Evolutionary conservation across 148 eudicot genomes (phyloP), one percentile per base, ranked within the genome.

Genomic region (Camellia lanceoleosa): DNA sequence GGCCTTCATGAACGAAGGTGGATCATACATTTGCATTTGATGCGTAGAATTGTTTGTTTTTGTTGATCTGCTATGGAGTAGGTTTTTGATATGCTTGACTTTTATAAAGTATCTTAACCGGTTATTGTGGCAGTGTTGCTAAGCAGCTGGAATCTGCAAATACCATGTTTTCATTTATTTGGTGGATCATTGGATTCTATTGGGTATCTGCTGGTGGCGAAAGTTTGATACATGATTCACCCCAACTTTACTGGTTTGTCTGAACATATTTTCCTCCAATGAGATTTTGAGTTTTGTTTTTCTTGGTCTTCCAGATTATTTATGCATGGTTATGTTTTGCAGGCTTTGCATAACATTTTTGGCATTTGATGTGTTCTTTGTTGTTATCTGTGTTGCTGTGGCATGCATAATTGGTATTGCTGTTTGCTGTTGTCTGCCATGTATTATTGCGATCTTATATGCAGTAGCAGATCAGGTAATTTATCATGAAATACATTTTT

Each of bases 101-200:
- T 56, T 14, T 52, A 3, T 30, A 41, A 19, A 46, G 38, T 30
- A 30, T 30, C 38, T 30, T 30, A 68, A 46, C 20, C 63, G 15
- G 78, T 69, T 80, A 18, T 23, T 72, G 52, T 82, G 75, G 78
- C 90, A 93, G 99, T 70, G 88, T 90, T 73, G 94, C 97, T 75
- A 97, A 91, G 85, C 94, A 94, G 84, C 84, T 94, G 86, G 99
- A 97, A 76, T 91, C 98, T 56, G 95, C 95, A 67, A 94, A 92
- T 80, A 90, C 98, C 1, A 94, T 92, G 95, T 91, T 92, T 84
- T 92, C 99, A 1, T 97, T 97, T 80, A 94, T 97, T 84, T 97
- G 99, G 99, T 97, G 99, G 99, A 94, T 94, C 73, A 86, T 92
- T 83, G 99, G 99, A 74, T 91, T 97, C 91, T 97, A 94, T 80